Conservation (phyloP, 768 basidiomycete genomes). For the Kwoniella botswanensis region DNA sequence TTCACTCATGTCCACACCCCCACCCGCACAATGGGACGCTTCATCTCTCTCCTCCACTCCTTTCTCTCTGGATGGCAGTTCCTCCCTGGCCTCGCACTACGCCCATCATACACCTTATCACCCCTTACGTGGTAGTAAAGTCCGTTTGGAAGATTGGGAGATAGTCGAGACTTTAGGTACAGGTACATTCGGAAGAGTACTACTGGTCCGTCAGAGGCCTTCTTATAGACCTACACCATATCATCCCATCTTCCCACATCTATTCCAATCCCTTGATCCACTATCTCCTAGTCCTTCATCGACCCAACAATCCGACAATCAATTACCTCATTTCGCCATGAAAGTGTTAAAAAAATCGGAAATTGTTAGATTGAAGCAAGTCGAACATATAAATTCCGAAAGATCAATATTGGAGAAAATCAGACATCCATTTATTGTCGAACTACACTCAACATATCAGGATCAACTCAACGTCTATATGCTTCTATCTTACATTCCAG, state of each 20-base stretch:
- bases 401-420: slow-evolving; percentile 89
- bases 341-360: slow-evolving; percentile 59
- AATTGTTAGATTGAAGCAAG: slow-evolving; percentile 75
- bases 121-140: slow-evolving; percentile 19
- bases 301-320: slow-evolving; percentile 51
- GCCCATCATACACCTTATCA: slow-evolving; percentile 15
- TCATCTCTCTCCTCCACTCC: slow-evolving; percentile 24
- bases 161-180: slow-evolving; percentile 72
- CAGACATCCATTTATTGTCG: slow-evolving; percentile 93
- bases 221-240: slow-evolving; percentile 51
- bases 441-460: slow-evolving; percentile 70
- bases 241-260: slow-evolving; percentile 57
- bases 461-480: slow-evolving; percentile 97
- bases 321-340: slow-evolving; percentile 59
- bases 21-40: slow-evolving; percentile 36
- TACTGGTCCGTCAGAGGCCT: slow-evolving; percentile 77
- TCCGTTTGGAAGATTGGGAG: slow-evolving; percentile 57
- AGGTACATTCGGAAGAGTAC: slow-evolving; percentile 92
- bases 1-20: slow-evolving; percentile 48
- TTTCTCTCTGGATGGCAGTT: slow-evolving; percentile 6
- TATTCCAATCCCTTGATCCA: slow-evolving; percentile 50
- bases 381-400: slow-evolving; percentile 97
- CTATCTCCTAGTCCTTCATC: slow-evolving; percentile 43
- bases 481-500: slow-evolving; percentile 93
- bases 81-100: slow-evolving; percentile 19